phyloP scores from a whole-genome alignment of 2,329 filamentous ascomycete genomes.

The Aspergillus brasiliensis region DNA sequence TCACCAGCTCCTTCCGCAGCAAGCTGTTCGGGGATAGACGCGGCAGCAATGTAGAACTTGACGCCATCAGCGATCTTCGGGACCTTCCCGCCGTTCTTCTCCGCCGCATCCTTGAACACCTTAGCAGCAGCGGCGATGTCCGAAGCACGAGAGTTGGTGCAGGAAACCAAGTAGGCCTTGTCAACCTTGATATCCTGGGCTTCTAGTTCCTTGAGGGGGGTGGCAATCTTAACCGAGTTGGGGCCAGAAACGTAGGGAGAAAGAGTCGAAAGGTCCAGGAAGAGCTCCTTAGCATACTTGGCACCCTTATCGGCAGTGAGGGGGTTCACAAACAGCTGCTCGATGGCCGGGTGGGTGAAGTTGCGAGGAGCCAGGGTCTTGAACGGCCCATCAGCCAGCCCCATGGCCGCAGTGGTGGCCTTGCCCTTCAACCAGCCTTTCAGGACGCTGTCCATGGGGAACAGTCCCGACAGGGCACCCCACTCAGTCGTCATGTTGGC shows the following conservation, averaged over 20 bases:
- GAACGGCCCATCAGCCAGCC: slow-evolving; percentile 51
- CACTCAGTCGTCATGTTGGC: slow-evolving; percentile 82
- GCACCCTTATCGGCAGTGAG: slow-evolving; percentile 74
- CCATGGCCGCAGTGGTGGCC: slow-evolving; percentile 71
- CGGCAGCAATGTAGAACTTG: slow-evolving; percentile 86
- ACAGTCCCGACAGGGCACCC: slow-evolving; percentile 72
- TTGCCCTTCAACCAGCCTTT: slow-evolving; percentile 74
- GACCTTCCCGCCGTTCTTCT: slow-evolving; percentile 59
- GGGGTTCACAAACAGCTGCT: slow-evolving; percentile 69
- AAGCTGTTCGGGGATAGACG: slow-evolving; percentile 75
- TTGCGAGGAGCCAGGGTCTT: slow-evolving; percentile 55
- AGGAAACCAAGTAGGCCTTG: slow-evolving; percentile 85
- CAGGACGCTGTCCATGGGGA: slow-evolving; percentile 76
- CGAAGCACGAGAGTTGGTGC: slow-evolving; percentile 81
- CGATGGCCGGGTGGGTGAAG: slow-evolving; percentile 72
- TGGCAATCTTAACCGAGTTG: slow-evolving; percentile 87
- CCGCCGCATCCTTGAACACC: slow-evolving; percentile 78
- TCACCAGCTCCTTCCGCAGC: slow-evolving; percentile 77
- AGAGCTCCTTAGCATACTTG: slow-evolving; percentile 79
- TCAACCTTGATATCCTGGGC: slow-evolving; percentile 73
- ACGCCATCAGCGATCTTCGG: slow-evolving; percentile 75
- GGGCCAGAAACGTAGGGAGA: slow-evolving; percentile 84
- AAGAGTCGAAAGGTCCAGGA: slow-evolving; percentile 78
- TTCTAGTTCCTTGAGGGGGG: slow-evolving; percentile 73
- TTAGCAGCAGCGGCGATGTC: slow-evolving; percentile 80